Evolutionary conservation across 1,284 basidiomycete genomes (phyloP), one percentile per base, ranked within the genome.

Genomic region (Leccinum griseonigrum): DNA sequence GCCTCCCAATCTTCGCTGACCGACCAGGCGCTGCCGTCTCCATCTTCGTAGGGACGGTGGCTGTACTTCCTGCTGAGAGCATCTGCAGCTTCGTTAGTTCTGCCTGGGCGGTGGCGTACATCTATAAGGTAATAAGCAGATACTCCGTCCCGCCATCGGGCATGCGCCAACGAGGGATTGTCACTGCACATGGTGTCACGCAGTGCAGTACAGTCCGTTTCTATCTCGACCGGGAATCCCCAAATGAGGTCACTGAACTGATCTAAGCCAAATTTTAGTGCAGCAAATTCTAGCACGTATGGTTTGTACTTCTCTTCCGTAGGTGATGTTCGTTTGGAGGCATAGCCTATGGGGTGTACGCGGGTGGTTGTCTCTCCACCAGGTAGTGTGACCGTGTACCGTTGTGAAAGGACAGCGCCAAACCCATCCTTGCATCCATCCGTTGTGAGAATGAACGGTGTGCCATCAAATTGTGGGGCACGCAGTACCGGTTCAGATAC

Each of bases 271-370:
- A 51, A 66, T n/a, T 66, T 66, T 0, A 66, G 50, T 0, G 60
- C 62, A 0, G 62, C 38, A 13, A 66, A 66, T 5, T 66, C 59
- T 0, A 65, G 36, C 0, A 63, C 1, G 16, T 56, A 67, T 4
- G 66, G 67, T 43, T 62, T 61, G 26, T 68, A 65, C 1, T 18
- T n/a, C 6, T 63, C 46, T 16, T 67, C 62, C 0, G 31, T 53
- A 0, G 29, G 1, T 0, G 64, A 56, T 0, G 60, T 65, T 0
- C 18, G 50, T 29, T 68, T 68, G 0, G 66, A 67, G 0, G 48
- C 46, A 8, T 48, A 67, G 0, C 52, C 56, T 0, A 67, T 55
- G 0, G 60, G 63, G 14, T 65, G 58, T 4, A 32, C n/a, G 22
- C 8, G 8, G 0, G 11, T 46, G 3, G 2, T 43, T 8, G 7